A percentile compares a stretch with the other conserved stretches of the same genome.
Conservation (phyloP, 768 basidiomycete species). For the Kwoniella bestiolae region DNA sequence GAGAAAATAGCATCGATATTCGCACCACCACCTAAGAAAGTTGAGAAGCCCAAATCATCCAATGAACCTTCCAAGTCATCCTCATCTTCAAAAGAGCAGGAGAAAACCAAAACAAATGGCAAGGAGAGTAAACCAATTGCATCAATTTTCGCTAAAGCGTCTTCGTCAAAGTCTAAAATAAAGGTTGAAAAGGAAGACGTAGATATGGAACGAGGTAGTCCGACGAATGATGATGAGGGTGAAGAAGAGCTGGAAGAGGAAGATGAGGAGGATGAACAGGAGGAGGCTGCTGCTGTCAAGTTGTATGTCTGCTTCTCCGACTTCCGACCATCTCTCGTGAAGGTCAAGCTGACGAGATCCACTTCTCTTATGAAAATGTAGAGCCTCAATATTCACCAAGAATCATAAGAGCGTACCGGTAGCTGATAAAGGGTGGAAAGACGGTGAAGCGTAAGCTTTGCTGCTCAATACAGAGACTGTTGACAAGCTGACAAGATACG, state of each 20-base stretch:
- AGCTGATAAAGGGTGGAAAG: conserved; percentile 75
- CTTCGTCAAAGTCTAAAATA: conserved; percentile 20
- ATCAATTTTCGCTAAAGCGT: conserved; percentile 44
- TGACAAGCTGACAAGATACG: conserved; percentile 16
- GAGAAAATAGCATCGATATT: conserved; percentile 35
- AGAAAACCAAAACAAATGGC: conserved; percentile 15
- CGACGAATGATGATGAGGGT: conserved; percentile 57
- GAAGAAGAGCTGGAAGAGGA: conserved; percentile 57
- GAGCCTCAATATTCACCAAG: conserved; percentile 53
- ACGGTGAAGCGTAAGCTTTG: conserved; percentile 73
- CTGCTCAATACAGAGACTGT: neutral
- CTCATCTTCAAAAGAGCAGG: neutral
- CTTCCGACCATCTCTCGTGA: neutral
- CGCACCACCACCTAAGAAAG: conserved; percentile 30
- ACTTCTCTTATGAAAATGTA: conserved; percentile 37
- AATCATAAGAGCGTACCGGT: conserved; percentile 39
- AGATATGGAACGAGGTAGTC: conserved; percentile 5
- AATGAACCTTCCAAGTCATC: conserved; percentile 8
- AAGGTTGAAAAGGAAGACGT: conserved; percentile 26
- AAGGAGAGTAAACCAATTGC: conserved; percentile 42
- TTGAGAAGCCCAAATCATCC: conserved; percentile 9
- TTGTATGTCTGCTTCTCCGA: conserved; percentile 60
- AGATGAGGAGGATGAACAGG: conserved; percentile 54
- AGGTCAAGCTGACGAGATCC: neutral
- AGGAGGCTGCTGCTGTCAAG: conserved; percentile 64